These are phyloP conservation scores for Apiospora koreana DNA, from an alignment of 2,329 filamentous ascomycete genomes.

Conservation along the genomic window DNA sequence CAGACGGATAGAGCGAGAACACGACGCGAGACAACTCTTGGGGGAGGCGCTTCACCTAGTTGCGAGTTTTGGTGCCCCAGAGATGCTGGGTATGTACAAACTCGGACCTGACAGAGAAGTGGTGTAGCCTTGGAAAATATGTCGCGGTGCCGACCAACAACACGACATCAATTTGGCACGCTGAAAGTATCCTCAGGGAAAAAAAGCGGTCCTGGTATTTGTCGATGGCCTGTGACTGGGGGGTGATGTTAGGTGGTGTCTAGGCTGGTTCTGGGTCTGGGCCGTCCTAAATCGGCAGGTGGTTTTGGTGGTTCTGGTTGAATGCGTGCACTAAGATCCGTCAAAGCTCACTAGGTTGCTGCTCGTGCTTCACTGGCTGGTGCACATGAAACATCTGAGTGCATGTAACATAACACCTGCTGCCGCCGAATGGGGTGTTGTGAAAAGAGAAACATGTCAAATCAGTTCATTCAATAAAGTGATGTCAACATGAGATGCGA, in stretches of 20 bases:
- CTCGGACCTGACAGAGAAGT: neutral
- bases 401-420: neutral
- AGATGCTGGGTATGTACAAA: neutral
- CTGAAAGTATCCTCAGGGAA: neutral
- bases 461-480: neutral
- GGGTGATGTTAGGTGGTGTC: neutral
- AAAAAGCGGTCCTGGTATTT: neutral
- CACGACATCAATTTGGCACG: neutral
- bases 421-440: neutral
- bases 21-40: neutral
- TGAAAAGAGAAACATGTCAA: neutral
- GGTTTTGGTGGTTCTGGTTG: too few relatives aligned
- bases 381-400: conserved; percentile 2
- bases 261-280: neutral
- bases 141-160: conserved; percentile 5
- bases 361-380: neutral
- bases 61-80: neutral
- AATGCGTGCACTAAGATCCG: neutral
- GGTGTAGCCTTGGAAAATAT: neutral
- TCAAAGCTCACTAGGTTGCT: neutral
- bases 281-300: neutral
- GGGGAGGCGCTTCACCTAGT: neutral
- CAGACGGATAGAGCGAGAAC: neutral
- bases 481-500: neutral
- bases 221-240: neutral